Percentiles rank a stretch among this genome's conserved stretches.
Evolutionary conservation across 208 protist species (phyloP).

Genomic region (Phytomonas francai): DNA sequence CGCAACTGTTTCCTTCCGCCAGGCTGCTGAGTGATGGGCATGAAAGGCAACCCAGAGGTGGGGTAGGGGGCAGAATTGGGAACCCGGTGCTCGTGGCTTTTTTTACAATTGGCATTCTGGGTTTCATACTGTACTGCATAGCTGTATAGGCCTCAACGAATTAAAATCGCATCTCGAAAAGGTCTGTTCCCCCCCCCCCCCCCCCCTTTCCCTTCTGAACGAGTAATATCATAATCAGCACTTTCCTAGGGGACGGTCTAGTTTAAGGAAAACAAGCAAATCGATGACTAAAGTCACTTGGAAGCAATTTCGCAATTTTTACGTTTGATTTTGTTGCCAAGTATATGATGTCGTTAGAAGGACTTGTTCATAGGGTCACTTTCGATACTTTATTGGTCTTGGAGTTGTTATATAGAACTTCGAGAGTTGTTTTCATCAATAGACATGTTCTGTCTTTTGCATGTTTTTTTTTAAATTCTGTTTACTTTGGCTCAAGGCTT

Average conservation of each 20-base stretch:
- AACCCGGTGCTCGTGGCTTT: background rate
- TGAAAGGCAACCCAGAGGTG: background rate
- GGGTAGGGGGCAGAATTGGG: background rate
- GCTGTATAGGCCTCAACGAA: background rate
- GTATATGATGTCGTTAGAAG: background rate
- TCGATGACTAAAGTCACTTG: background rate
- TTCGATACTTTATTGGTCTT: background rate
- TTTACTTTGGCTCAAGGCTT: background rate
- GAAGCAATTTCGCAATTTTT: background rate
- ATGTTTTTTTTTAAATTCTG: background rate
- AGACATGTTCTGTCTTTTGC: background rate
- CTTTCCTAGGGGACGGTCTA: background rate
- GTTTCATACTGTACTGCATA: background rate
- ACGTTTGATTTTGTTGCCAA: background rate
- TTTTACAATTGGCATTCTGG: background rate
- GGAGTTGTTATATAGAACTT: background rate
- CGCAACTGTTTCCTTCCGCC: background rate
- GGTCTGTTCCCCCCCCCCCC: too few relatives aligned
- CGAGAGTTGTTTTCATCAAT: background rate
- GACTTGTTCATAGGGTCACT: background rate
- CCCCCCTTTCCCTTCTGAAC: background rate
- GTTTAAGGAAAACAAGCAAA: background rate
- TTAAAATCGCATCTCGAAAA: background rate
- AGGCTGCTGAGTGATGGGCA: background rate
- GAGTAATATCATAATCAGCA: background rate